Percentiles rank a stretch among this genome's conserved stretches.
Conservation (phyloP, 768 basidiomycete species). For the Boletus coccyginus region DNA sequence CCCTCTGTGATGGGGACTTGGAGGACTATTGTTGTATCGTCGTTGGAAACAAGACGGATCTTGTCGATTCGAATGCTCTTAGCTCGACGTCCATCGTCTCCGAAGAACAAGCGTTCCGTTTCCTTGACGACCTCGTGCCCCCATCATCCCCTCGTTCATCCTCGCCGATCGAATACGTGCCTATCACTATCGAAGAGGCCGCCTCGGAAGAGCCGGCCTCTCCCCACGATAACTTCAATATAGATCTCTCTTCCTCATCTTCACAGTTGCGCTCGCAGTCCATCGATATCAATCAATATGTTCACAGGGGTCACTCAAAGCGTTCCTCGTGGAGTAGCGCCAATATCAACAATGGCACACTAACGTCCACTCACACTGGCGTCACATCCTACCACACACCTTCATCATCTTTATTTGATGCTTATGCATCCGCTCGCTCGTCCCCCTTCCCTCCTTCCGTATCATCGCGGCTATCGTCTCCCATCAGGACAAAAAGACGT, state of each 20-base stretch:
- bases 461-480: constrained; percentile 28
- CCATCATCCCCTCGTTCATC: constrained; percentile 14
- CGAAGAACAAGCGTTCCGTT: constrained; percentile 46
- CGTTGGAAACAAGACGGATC: constrained; percentile 76
- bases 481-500: constrained; percentile 30
- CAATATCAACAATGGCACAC: constrained; percentile 43
- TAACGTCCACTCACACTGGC: constrained; percentile 56
- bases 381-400: constrained; percentile 75
- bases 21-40: constrained; percentile 69
- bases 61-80: constrained; percentile 24
- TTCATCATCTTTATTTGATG: constrained; percentile 70
- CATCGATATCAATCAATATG: constrained; percentile 26
- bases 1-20: constrained; percentile 60
- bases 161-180: constrained; percentile 8
- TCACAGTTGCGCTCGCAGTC: constrained; percentile 16
- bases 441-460: constrained; percentile 46
- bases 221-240: neutral
- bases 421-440: constrained; percentile 57
- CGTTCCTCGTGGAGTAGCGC: constrained; percentile 48
- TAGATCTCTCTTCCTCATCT: constrained; percentile 24
- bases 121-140: constrained; percentile 60
- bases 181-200: constrained; percentile 11
- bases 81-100: constrained; percentile 28
- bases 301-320: constrained; percentile 33
- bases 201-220: constrained; percentile 14